Evolutionary conservation across 1,284 basidiomycete species (phyloP).

Genomic region (Coriolopsis trogii): DNA sequence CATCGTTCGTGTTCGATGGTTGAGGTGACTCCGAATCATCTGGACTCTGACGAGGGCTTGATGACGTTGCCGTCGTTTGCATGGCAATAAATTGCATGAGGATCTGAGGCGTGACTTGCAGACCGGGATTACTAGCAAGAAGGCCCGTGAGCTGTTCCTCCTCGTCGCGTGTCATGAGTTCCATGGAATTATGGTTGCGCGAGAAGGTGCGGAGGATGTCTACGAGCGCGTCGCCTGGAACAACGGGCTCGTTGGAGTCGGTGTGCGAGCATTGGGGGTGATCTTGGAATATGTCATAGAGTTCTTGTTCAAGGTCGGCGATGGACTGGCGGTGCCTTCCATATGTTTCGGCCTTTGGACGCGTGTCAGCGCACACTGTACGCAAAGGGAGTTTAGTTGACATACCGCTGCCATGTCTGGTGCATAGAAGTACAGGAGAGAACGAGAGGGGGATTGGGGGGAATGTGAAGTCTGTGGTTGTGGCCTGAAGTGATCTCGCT

Average conservation of each 20-base stretch:
- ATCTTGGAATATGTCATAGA: conserved; percentile 63
- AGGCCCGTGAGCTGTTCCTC: conserved; percentile 56
- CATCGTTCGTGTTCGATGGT: conserved; percentile 6
- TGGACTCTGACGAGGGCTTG: conserved; percentile 42
- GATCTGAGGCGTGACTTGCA: conserved; percentile 69
- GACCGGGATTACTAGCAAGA: conserved; percentile 58
- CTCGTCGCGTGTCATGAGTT: conserved; percentile 63
- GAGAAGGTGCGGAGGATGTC: conserved; percentile 67
- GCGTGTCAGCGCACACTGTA: conserved; percentile 12
- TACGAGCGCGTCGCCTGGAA: conserved; percentile 68
- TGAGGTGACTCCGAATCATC: conserved; percentile 38
- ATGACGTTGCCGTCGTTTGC: conserved; percentile 58
- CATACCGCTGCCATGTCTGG: conserved; percentile 20
- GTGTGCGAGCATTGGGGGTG: conserved; percentile 61
- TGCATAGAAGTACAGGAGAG: conserved; percentile 22
- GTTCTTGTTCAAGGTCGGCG: conserved; percentile 66
- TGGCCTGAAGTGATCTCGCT: conserved; percentile 7
- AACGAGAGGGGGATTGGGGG: conserved; percentile 15
- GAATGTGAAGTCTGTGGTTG: conserved; percentile 12
- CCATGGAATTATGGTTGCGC: conserved; percentile 54
- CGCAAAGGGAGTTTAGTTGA: not conserved
- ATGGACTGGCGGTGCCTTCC: conserved; percentile 68
- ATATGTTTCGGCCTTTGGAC: conserved; percentile 25
- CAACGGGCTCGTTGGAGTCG: conserved; percentile 56
- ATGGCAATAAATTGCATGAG: conserved; percentile 67